Percentiles rank a stretch among this genome's conserved stretches.
phyloP scores from a whole-genome alignment of 208 protist species.

The Crithidia acanthocephali region DNA sequence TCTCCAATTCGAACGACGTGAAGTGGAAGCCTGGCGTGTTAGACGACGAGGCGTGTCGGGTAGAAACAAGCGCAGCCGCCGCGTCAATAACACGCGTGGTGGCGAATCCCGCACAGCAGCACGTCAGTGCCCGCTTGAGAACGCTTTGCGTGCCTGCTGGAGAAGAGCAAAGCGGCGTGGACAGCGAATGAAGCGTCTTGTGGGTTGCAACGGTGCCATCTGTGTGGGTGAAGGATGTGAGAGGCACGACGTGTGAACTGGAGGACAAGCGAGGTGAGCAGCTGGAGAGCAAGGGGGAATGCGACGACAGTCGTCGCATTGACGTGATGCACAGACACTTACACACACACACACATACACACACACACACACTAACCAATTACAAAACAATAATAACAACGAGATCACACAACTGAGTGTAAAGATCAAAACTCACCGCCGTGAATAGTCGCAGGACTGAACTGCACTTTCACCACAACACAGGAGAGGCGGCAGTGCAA shows the following conservation, averaged over 20 bases:
- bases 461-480: background rate
- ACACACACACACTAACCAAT: too few relatives aligned
- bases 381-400: background rate
- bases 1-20: conserved; percentile 36
- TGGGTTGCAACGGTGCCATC: too few relatives aligned
- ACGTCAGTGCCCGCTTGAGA: background rate
- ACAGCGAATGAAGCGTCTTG: too few relatives aligned
- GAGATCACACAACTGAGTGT: background rate
- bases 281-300: background rate
- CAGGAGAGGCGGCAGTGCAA: background rate
- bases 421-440: too few relatives aligned
- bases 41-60: background rate
- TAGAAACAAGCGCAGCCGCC: background rate
- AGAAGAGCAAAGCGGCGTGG: too few relatives aligned
- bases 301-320: conserved; percentile 2
- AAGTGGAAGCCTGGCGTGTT: background rate
- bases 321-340: too few relatives aligned
- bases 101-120: background rate
- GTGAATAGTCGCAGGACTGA: conserved; percentile 5
- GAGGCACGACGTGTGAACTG: background rate
- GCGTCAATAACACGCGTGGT: too few relatives aligned
- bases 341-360: too few relatives aligned
- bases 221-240: background rate
- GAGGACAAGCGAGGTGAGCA: background rate
- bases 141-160: background rate